Percentiles rank a stretch among this genome's conserved stretches.
phyloP scores from a whole-genome alignment of 495 filamentous ascomycete genomes.

The Penicillium waksmanii region DNA sequence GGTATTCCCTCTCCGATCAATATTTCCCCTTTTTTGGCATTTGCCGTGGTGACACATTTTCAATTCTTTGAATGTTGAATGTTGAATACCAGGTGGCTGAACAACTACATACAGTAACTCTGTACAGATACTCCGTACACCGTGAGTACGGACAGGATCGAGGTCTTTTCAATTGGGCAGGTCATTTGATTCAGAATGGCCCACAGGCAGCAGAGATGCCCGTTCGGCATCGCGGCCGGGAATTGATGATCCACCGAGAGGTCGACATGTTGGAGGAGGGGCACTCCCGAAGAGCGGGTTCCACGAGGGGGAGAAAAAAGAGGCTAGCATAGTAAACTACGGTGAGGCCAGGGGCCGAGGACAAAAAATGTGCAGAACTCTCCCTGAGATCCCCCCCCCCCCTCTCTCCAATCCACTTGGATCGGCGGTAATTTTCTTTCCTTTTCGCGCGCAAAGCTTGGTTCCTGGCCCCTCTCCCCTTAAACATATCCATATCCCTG shows the following conservation, averaged over 20 bases:
- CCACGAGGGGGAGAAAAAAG: conserved; percentile 19
- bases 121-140: too few relatives aligned
- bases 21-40: not conserved
- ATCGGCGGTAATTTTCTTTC: conserved; percentile 8
- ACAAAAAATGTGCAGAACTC: not conserved
- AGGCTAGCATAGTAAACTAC: conserved; percentile 17
- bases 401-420: conserved; percentile 3
- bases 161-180: not conserved
- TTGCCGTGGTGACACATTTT: too few relatives aligned
- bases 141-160: too few relatives aligned
- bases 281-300: conserved; percentile 8
- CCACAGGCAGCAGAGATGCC: not conserved
- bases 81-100: too few relatives aligned
- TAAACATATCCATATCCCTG: not conserved
- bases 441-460: conserved; percentile 14
- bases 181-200: not conserved
- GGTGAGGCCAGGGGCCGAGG: conserved; percentile 26
- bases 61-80: too few relatives aligned
- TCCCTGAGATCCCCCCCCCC: conserved; percentile 8
- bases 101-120: too few relatives aligned
- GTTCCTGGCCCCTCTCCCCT: conserved; percentile 6
- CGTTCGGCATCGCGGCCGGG: conserved; percentile 29
- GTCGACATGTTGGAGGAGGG: conserved; percentile 14
- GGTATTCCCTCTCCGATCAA: not conserved
- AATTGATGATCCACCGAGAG: conserved; percentile 12